Evolutionary conservation across 169 alveolate species (phyloP).

Genomic region (Plasmodium vivax): DNA sequence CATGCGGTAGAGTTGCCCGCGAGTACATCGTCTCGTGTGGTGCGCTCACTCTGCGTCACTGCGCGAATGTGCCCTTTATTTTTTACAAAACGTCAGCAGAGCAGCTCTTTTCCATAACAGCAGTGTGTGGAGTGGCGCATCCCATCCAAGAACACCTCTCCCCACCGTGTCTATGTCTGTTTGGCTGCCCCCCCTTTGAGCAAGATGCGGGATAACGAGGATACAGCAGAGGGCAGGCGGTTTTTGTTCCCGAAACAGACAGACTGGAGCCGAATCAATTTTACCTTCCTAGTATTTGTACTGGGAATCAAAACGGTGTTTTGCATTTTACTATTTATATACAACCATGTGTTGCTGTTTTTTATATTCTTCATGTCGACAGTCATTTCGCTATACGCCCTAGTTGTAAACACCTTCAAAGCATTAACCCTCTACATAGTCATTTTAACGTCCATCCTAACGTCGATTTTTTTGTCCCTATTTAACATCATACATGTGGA

Average conservation of each 20-base stretch:
- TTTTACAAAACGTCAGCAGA: neutral
- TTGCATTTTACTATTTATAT: slow-evolving; percentile 41
- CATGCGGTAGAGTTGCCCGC: neutral
- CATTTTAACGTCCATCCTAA: slow-evolving; percentile 6
- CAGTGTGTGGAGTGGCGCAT: neutral
- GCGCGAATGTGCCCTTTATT: neutral
- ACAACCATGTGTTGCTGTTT: slow-evolving; percentile 43
- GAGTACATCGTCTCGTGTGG: neutral
- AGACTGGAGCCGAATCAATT: slow-evolving; percentile 47
- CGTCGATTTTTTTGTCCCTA: slow-evolving; percentile 1
- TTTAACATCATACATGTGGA: slow-evolving; percentile 8
- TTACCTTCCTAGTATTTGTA: slow-evolving; percentile 65
- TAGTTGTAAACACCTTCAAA: slow-evolving; percentile 42
- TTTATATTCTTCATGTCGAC: slow-evolving; percentile 30
- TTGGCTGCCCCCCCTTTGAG: neutral
- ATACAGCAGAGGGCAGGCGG: neutral
- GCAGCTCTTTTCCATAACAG: neutral
- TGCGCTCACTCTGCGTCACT: neutral
- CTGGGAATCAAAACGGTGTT: slow-evolving; percentile 61
- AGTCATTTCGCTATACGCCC: slow-evolving; percentile 33
- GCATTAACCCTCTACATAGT: slow-evolving; percentile 33
- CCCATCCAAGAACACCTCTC: neutral
- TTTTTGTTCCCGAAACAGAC: neutral
- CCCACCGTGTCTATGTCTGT: neutral
- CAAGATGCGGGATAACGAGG: slow-evolving; percentile 30